These are phyloP conservation scores for Stagonosporopsis cucurbitacearum DNA, from an alignment of 2,329 filamentous ascomycete genomes.

Conservation along the genomic window DNA sequence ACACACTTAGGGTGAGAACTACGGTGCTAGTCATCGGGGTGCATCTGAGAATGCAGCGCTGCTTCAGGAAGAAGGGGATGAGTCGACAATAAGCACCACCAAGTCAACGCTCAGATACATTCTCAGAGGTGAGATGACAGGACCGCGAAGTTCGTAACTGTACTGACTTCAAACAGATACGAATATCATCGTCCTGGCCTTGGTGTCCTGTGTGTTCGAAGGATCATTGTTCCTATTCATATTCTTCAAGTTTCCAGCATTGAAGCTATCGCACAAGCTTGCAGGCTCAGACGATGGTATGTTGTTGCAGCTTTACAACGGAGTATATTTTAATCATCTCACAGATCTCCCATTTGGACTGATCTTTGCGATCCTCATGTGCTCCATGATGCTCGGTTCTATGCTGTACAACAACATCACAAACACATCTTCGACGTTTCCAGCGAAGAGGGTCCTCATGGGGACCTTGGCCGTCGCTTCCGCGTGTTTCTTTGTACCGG, in stretches of 20 bases:
- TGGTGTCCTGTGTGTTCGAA: constrained; percentile 65
- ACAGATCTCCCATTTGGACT: constrained; percentile 55
- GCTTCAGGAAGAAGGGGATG: constrained; percentile 38
- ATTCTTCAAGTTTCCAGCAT: constrained; percentile 66
- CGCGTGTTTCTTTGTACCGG: constrained; percentile 40
- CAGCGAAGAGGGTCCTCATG: constrained; percentile 39
- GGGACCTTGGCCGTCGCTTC: constrained; percentile 36
- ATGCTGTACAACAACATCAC: constrained; percentile 57
- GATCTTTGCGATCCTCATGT: constrained; percentile 66
- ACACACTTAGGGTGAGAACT: constrained; percentile 56
- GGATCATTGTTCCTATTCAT: constrained; percentile 68
- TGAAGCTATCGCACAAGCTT: constrained; percentile 50
- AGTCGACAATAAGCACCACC: constrained; percentile 21
- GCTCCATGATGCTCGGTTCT: constrained; percentile 65
- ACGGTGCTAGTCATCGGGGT: constrained; percentile 46
- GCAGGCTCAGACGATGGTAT: constrained; percentile 38
- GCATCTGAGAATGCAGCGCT: constrained; percentile 30
- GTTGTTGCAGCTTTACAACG: background rate
- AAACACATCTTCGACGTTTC: constrained; percentile 25
- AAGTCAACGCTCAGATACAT: constrained; percentile 35
- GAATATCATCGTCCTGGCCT: constrained; percentile 58
- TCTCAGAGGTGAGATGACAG: constrained; percentile 22
- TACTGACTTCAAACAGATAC: constrained; percentile 45
- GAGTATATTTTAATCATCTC: constrained; percentile 8
- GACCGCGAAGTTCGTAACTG: background rate